Evolutionary conservation across 2,329 filamentous ascomycete genomes (phyloP).

Genomic region (Phialophora tarda): DNA sequence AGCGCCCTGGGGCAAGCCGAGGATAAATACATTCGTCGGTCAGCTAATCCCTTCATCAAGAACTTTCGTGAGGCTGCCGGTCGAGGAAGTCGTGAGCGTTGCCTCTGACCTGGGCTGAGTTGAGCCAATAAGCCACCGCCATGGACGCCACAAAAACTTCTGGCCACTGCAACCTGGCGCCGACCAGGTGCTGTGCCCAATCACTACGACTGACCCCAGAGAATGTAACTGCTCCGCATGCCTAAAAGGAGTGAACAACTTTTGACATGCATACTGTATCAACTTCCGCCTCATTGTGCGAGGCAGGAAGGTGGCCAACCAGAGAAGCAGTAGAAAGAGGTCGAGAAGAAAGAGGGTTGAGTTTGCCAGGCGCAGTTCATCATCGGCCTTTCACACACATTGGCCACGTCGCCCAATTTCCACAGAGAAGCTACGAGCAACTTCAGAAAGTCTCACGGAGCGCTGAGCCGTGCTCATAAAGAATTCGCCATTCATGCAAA

Average conservation of each 20-base stretch:
- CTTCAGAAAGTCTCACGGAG: not conserved
- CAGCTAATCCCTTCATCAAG: not conserved
- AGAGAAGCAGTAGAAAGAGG: not conserved
- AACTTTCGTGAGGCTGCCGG: not conserved
- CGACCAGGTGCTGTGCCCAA: not conserved
- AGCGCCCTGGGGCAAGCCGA: not conserved
- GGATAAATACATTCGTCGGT: not conserved
- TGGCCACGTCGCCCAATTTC: not conserved
- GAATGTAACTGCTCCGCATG: not conserved
- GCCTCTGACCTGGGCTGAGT: not conserved
- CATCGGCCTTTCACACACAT: not conserved
- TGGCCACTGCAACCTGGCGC: not conserved
- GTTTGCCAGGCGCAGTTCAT: not conserved
- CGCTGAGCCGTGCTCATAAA: not conserved
- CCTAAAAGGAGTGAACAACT: not conserved
- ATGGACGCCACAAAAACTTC: conserved; percentile 18
- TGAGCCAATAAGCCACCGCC: not conserved
- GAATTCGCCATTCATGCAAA: not conserved
- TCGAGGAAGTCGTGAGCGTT: not conserved
- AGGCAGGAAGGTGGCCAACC: not conserved
- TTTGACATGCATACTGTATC: not conserved
- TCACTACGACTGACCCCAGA: not conserved
- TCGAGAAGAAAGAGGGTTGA: not conserved
- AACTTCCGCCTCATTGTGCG: not conserved
- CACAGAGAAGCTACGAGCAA: not conserved